Evolutionary conservation across 345 rosid genomes (phyloP).

Genomic region (Toxicodendron radicans): DNA sequence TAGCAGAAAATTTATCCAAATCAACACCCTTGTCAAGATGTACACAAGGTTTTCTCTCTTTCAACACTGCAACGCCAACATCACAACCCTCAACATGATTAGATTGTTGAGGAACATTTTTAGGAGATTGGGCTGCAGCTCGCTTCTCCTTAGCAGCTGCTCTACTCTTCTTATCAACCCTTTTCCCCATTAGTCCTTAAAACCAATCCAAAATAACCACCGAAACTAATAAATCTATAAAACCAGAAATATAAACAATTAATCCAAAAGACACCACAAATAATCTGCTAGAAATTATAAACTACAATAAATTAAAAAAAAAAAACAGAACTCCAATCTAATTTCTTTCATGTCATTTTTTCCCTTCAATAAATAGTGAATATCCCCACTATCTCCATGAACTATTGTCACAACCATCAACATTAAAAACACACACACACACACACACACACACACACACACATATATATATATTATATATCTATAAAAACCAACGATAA

Average conservation of each 20-base stretch:
- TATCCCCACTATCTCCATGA: neutral
- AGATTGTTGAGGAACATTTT: conserved; percentile 37
- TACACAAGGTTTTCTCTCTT: conserved; percentile 54
- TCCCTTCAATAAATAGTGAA: too few relatives aligned
- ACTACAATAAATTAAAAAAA: neutral
- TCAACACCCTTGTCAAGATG: conserved; percentile 69
- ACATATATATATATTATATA: too few relatives aligned
- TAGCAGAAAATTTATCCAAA: conserved; percentile 53
- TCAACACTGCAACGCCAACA: conserved; percentile 30
- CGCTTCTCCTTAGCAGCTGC: conserved; percentile 56
- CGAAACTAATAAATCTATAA: conserved; percentile 4
- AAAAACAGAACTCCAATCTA: neutral
- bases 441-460: too few relatives aligned
- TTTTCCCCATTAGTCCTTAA: conserved; percentile 82
- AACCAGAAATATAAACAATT: conserved; percentile 10
- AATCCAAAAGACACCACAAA: conserved; percentile 8
- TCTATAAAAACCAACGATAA: neutral
- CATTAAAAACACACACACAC: too few relatives aligned
- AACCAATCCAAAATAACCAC: conserved; percentile 25
- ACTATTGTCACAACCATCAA: neutral
- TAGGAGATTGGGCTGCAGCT: conserved; percentile 30
- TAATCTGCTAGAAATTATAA: conserved; percentile 15
- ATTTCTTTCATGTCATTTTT: too few relatives aligned
- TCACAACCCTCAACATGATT: conserved; percentile 33
- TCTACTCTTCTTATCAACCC: conserved; percentile 70